A percentile compares a stretch with the other conserved stretches of the same genome.
phyloP scores from a whole-genome alignment of 1,284 basidiomycete species.

The Coriolopsis trogii region DNA sequence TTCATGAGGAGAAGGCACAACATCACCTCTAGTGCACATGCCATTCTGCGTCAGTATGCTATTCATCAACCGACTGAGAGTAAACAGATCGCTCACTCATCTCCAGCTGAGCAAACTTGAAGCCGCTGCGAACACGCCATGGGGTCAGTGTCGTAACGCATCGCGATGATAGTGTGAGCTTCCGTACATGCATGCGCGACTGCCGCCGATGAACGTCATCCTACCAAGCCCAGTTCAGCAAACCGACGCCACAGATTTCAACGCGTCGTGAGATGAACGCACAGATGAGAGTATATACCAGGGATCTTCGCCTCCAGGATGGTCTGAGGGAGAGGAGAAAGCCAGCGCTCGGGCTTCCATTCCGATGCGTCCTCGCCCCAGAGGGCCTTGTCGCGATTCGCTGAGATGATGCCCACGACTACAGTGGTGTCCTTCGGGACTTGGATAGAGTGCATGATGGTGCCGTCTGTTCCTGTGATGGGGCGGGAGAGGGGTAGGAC shows the following conservation, averaged over 20 bases:
- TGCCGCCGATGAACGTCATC: conserved; percentile 29
- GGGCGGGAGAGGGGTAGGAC: conserved; percentile 10
- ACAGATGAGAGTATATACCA: conserved; percentile 23
- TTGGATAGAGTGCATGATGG: conserved; percentile 3
- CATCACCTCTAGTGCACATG: conserved; percentile 13
- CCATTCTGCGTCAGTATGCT: neutral
- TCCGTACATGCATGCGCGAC: conserved; percentile 29
- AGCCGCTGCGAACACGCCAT: conserved; percentile 2
- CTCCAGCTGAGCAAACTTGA: conserved; percentile 25
- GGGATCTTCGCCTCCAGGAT: conserved; percentile 9
- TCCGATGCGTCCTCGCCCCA: conserved; percentile 38
- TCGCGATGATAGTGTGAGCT: neutral
- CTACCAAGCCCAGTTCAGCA: conserved; percentile 2
- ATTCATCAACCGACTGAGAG: neutral
- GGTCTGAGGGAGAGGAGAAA: conserved; percentile 5
- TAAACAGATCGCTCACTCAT: conserved; percentile 15
- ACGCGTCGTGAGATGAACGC: neutral
- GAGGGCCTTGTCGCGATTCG: conserved; percentile 36
- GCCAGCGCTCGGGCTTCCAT: conserved; percentile 15
- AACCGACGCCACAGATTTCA: neutral
- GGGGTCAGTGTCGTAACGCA: neutral
- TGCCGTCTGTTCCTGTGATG: conserved; percentile 4
- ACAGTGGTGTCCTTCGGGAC: conserved; percentile 10
- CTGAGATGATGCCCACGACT: conserved; percentile 6
- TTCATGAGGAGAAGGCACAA: conserved; percentile 9